Evolutionary conservation across 306 rosid species (phyloP), one percentile per base, ranked within the genome.

Genomic region (Clitoria ternatea): DNA sequence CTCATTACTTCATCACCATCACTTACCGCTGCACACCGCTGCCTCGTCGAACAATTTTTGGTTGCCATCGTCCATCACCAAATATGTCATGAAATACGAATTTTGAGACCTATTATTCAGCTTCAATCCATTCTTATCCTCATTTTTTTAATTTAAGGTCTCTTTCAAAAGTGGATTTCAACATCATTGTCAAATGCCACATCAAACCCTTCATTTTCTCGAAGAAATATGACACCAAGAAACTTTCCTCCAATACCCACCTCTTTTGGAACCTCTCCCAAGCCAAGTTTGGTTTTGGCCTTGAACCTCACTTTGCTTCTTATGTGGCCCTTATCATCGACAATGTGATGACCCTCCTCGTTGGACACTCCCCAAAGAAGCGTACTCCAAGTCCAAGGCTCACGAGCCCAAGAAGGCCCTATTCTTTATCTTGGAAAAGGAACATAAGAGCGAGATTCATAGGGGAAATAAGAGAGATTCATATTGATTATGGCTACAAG

Each of bases 311-410:
- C 0, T 80, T 90, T n/a, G 79, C 77, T 1, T 94, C 87, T 83
- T 91, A 89, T 77, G 67, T 94, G 5, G 96, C 92, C 2, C 81
- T 91, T 18, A 96, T 94, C 0, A 91, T 91, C 4, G 86, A 89
- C 71, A 56, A 59, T 4, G 81, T 77, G 42, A 77, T 89, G 82
- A 57, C 76, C 10, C 95, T 94, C 11, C 81, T 94, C 7, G 79
- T 89, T 2, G 99, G 99, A 5, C 90, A 94, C 20, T 45, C 78
- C 36, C 14, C 12, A 82, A 62, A 23, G 99, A 89, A 5, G 96
- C 95, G 0, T 80, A 79, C 22, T 47, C 88, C 3, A 94, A 77
- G 29, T 81, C 89, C 45, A 82, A 72, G 49, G 84, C 92, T 26
- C 70, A 32, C 2, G 65, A 73, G 1, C 69, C 86, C 1, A 50